phyloP scores from a whole-genome alignment of 148 eudicot genomes.

The Simmondsia chinensis region DNA sequence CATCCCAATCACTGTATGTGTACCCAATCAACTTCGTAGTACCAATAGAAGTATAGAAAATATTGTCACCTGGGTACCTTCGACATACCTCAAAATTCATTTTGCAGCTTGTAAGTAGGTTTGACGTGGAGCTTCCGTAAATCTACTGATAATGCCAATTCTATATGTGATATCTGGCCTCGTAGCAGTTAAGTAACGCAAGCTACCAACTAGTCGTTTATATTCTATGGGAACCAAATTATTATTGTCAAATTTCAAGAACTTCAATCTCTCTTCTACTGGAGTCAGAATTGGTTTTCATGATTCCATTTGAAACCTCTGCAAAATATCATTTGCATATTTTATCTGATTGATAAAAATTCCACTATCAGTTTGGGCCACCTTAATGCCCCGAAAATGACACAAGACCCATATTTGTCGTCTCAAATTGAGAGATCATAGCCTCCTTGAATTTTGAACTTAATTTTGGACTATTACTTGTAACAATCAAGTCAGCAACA shows the following conservation, averaged over 20 bases:
- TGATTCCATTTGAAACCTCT: conserved; percentile 2
- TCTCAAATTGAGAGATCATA: conserved; percentile 11
- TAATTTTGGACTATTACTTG: neutral
- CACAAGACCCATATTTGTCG: conserved; percentile 12
- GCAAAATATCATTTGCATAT: conserved; percentile 7
- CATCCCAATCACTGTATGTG: no score
- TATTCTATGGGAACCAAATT: neutral
- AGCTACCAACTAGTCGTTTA: conserved; percentile 5
- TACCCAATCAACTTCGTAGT: no score
- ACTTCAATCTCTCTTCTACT: neutral
- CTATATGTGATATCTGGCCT: conserved; percentile 3
- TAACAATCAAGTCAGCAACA: conserved; percentile 12
- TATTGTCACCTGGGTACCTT: neutral
- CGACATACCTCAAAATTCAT: neutral
- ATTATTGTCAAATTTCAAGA: neutral
- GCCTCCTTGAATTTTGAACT: conserved; percentile 1
- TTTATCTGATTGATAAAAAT: conserved; percentile 5
- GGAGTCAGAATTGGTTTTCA: conserved; percentile 1
- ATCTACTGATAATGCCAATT: conserved; percentile 5
- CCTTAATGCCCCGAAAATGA: conserved; percentile 11
- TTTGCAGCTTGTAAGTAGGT: no score
- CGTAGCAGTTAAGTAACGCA: conserved; percentile 2
- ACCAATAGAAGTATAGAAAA: no score
- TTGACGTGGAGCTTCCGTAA: conserved; percentile 1
- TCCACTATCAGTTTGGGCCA: conserved; percentile 1